Percentiles rank a stretch among this genome's conserved stretches.
phyloP scores from a whole-genome alignment of 1,284 basidiomycete species.

The Boletus sp. region DNA sequence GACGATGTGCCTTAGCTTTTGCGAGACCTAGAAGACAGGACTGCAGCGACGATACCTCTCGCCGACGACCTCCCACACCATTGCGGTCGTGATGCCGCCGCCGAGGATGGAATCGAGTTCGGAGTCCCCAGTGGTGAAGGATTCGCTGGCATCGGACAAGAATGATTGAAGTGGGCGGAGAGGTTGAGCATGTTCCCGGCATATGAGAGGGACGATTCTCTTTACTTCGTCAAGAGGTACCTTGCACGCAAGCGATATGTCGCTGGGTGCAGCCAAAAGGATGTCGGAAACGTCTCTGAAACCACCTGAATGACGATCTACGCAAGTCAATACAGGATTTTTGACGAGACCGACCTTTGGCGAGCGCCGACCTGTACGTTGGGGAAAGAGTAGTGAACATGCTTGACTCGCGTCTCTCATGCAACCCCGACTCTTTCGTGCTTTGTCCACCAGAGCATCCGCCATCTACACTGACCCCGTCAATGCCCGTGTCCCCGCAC shows the following conservation, averaged over 20 bases:
- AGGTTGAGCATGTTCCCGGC: conserved; percentile 35
- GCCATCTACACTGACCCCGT: conserved; percentile 38
- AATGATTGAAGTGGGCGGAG: conserved; percentile 38
- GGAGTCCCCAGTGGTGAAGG: conserved; percentile 67
- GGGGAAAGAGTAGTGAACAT: conserved; percentile 14
- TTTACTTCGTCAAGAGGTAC: conserved; percentile 47
- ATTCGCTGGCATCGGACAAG: conserved; percentile 35
- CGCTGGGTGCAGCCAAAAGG: conserved; percentile 44
- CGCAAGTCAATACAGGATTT: background rate
- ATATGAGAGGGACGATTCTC: conserved; percentile 46
- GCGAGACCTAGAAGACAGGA: background rate
- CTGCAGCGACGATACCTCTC: conserved; percentile 58
- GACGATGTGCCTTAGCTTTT: conserved; percentile 6
- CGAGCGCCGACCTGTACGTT: conserved; percentile 22
- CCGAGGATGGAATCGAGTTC: conserved; percentile 63
- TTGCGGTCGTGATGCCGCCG: conserved; percentile 72
- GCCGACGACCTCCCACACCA: conserved; percentile 82
- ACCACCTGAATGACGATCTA: conserved; percentile 36
- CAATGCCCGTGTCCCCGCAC: conserved; percentile 35
- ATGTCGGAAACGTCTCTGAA: conserved; percentile 47
- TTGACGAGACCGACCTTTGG: conserved; percentile 23
- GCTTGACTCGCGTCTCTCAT: conserved; percentile 16
- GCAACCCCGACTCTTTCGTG: conserved; percentile 19
- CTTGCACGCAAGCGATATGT: conserved; percentile 53
- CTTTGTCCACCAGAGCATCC: conserved; percentile 26